Base-by-base conservation (phyloP, 2,329 filamentous ascomycete genomes). In the Talaromyces sp. region DNA sequence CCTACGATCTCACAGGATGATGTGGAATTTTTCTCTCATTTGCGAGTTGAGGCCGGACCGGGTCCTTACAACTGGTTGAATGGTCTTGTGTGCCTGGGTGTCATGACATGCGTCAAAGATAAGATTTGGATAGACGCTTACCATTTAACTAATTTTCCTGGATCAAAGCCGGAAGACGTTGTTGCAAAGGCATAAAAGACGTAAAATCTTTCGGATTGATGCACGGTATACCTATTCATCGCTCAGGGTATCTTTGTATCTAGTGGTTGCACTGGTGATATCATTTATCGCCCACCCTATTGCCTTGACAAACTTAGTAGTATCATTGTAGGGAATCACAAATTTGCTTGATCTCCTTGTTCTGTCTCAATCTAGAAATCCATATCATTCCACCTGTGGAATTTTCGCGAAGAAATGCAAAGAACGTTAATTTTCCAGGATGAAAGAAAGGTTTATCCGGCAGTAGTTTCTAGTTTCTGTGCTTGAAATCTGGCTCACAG, bases 11-110 rank as follows among this genome's bases (percentile, higher is more conserved):
- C 59, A 2, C 61, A 65, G 27, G 58, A 63, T n/a, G 55, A 65
- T 40, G 58, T 65, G 3, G 60, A 65, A 32, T 65, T 66, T 43
- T 66, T 66, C 27, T 64, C 59, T 0, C 64, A 67, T 56, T 16
- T 67, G 10, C 51, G 59, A 3, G 42, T 66, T 17, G 58, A 65
- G 42, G 44, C 62, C 1, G 62, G 63, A 1, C 49, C 58, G 1
- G 60, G 60, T 1, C 58, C 50, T 8, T 63, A 61, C 36, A 63
- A 64, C 22, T 67, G 62, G 62, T 49, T 65, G 36, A 66, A 67
- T 52, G 62, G 62, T n/a, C 39, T 65, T 10, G 55, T 65, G 1
- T 65, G 61, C 35, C 41, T 66, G 19, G 62, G 62, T 5, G 57
- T 64, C 1, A 66, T 65, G 61, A 60, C 35, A 19, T 62, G 59